Base-by-base conservation (phyloP, 2,329 filamentous ascomycete species). In the Hymenoscyphus linearis region DNA sequence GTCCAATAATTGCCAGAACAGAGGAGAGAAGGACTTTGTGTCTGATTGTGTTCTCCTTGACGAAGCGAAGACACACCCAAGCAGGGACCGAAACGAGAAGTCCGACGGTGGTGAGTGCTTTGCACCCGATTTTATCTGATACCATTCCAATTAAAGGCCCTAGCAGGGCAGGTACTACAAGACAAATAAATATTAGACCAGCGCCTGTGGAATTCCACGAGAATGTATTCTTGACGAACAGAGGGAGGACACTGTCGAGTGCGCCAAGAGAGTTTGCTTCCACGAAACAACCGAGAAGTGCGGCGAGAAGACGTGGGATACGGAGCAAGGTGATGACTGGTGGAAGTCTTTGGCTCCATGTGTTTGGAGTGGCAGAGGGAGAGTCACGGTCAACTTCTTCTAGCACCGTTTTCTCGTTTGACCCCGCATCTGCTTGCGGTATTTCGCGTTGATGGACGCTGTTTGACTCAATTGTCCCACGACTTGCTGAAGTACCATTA, bases 11-110 rank as follows among this genome's bases (percentile, higher is more conserved):
- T 0, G 79, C 79, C 0, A 93, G 76, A 1, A 92, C 75, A 1
- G 79, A 84, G 60, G 83, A 87, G 0, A 92, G 76, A 0, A 91
- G 74, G 1, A 88, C 81, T 69, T 90, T 89, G 61, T 91, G 82
- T 2, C 74, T 73, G 5, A 85, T 75, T 0, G 77, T 80, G 67
- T 89, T 80, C 52, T 83, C 74, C 0, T 78, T 77, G 2, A 91
- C 83, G 62, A 90, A 81, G 2, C 88, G 83, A 12, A 92, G 75
- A 35, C 87, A 80, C 3, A 88, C 80, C 22, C 88, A 76, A 35
- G 85, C 77, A 0, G 88, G 87, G 4, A 83, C 73, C 0, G 79
- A 75, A 10, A 81, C 68, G 1, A 85, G 68, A 63, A 90, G 87
- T 0, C 85, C 87, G 0, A 76, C 71, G 0, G 84, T 77, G 0